Conservation (phyloP, 225 moss, liverwort and hornwort species). For the Straminergon stramineum region DNA sequence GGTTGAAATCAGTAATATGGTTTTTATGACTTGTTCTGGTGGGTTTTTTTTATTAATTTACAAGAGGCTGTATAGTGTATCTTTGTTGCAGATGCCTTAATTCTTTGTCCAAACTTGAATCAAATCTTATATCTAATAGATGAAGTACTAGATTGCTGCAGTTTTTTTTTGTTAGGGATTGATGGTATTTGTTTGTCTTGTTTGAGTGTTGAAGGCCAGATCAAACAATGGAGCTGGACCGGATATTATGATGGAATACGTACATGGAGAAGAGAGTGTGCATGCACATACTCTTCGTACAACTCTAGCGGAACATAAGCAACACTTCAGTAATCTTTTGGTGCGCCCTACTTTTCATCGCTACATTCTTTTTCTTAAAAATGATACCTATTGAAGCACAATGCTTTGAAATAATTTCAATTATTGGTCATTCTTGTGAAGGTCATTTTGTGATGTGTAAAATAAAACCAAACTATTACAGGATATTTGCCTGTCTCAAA, state of each 20-base stretch:
- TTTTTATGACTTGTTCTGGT: neutral
- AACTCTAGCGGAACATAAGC: constrained; percentile 78
- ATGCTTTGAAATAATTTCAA: neutral
- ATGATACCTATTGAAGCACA: neutral
- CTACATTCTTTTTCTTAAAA: neutral
- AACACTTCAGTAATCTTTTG: constrained; percentile 79
- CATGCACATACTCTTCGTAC: constrained; percentile 83
- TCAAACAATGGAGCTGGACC: constrained; percentile 91
- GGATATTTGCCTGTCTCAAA: neutral
- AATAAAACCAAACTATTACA: neutral
- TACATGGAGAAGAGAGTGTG: constrained; percentile 47
- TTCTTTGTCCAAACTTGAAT: neutral
- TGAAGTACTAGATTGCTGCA: neutral
- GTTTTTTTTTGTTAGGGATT: neutral
- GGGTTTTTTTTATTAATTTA: neutral
- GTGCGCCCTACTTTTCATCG: constrained; percentile 16
- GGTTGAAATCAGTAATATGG: neutral
- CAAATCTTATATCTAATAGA: neutral
- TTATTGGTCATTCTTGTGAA: neutral
- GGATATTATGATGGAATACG: constrained; percentile 67
- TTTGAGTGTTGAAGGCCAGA: constrained; percentile 64
- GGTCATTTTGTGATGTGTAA: neutral
- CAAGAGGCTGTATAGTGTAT: neutral
- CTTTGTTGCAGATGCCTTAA: neutral
- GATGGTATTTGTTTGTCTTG: constrained; percentile 14